Percentiles rank a stretch among this genome's conserved stretches.
These are phyloP conservation scores for Botrytis hyacinthi DNA, from an alignment of 2,329 filamentous ascomycete genomes.

Conservation along the genomic window DNA sequence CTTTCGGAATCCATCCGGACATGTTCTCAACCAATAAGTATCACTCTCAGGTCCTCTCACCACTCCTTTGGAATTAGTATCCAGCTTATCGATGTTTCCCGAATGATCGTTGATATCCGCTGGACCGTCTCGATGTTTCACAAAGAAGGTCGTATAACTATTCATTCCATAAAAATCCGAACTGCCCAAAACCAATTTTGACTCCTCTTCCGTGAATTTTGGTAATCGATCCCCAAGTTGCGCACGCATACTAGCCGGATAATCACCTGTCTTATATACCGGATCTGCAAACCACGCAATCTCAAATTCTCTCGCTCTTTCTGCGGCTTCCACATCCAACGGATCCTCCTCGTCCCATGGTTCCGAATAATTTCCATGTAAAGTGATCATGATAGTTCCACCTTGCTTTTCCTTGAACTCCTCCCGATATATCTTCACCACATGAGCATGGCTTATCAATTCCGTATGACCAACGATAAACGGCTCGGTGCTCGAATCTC, in stretches of 20 bases:
- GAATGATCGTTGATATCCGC: conserved; percentile 64
- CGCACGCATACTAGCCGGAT: conserved; percentile 77
- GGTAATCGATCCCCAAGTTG: conserved; percentile 80
- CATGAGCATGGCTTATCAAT: conserved; percentile 74
- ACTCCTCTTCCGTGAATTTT: conserved; percentile 66
- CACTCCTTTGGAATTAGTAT: conserved; percentile 68
- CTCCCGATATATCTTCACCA: conserved; percentile 75
- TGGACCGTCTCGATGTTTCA: conserved; percentile 64
- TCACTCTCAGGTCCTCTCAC: conserved; percentile 78
- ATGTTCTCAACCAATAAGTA: conserved; percentile 74
- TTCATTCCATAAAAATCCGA: conserved; percentile 95
- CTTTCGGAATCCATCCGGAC: conserved; percentile 71
- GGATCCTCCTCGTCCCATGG: conserved; percentile 78
- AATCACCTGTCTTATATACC: conserved; percentile 72
- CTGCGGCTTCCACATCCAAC: conserved; percentile 67
- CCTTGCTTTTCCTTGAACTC: conserved; percentile 71
- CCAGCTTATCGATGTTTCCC: conserved; percentile 71
- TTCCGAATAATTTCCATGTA: conserved; percentile 65
- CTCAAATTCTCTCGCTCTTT: conserved; percentile 79
- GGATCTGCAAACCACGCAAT: conserved; percentile 87
- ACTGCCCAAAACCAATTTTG: conserved; percentile 67
- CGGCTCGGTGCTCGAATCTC: conserved; percentile 72
- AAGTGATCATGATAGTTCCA: conserved; percentile 79
- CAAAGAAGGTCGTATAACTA: conserved; percentile 84
- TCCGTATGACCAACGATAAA: conserved; percentile 81